phyloP scores from a whole-genome alignment of 2,329 filamentous ascomycete species.

The Phaeophleospora eucalypticola region DNA sequence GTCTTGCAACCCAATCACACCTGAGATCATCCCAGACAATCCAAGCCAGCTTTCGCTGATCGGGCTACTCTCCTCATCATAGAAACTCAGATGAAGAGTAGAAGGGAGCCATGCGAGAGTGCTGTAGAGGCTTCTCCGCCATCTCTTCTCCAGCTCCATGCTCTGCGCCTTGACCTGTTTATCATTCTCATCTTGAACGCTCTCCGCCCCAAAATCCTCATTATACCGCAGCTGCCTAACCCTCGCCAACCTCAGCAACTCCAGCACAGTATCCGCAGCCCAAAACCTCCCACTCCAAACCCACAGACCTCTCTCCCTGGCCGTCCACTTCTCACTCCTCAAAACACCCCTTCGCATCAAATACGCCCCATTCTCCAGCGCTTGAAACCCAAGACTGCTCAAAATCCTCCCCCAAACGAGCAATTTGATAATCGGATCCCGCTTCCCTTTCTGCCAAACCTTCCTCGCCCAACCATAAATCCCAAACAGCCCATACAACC shows the following conservation, averaged over 20 bases:
- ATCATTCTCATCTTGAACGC: constrained; percentile 40
- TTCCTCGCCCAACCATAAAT: constrained; percentile 64
- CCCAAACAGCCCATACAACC: constrained; percentile 55
- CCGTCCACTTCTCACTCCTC: constrained; percentile 28
- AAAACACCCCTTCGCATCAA: constrained; percentile 70
- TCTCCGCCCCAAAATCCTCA: constrained; percentile 30
- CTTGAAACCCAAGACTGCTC: constrained; percentile 67
- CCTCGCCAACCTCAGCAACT: constrained; percentile 61
- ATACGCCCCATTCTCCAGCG: constrained; percentile 78
- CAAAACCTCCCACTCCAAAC: constrained; percentile 76
- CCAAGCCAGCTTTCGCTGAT: constrained; percentile 58
- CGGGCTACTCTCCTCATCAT: constrained; percentile 55
- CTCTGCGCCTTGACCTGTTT: constrained; percentile 29
- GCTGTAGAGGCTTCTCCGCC: constrained; percentile 63
- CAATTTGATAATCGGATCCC: constrained; percentile 44
- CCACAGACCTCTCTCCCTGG: constrained; percentile 57
- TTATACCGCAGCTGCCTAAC: constrained; percentile 40
- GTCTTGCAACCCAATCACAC: constrained; percentile 42
- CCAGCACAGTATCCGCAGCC: constrained; percentile 71
- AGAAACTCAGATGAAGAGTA: constrained; percentile 77
- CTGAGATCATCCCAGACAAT: constrained; percentile 52
- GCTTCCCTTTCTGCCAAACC: constrained; percentile 33
- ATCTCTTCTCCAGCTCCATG: constrained; percentile 40
- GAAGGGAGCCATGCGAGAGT: constrained; percentile 76
- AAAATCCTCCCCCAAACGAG: constrained; percentile 66